These are phyloP conservation scores for Nelumbo lutea DNA, from an alignment of 164 flowering plant species.

Conservation along the genomic window DNA sequence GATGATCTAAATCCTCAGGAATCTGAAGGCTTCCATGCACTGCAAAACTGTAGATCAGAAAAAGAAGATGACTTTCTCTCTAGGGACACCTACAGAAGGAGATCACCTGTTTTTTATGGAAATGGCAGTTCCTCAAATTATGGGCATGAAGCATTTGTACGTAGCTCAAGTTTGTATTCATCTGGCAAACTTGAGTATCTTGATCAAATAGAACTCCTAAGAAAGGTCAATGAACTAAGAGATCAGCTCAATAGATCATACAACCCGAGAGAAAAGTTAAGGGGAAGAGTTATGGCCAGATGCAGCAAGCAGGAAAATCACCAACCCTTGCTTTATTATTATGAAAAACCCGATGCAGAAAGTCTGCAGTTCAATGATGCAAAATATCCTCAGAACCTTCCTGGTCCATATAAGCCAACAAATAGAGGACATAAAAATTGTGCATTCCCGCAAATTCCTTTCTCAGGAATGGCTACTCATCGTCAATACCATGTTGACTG, in stretches of 20 bases:
- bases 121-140: slow-evolving; percentile 32
- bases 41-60: slow-evolving; percentile 23
- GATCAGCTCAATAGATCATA: slow-evolving; percentile 38
- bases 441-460: slow-evolving; percentile 25
- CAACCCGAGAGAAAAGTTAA: slow-evolving; percentile 13
- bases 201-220: slow-evolving; percentile 43
- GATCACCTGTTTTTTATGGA: slow-evolving; percentile 20
- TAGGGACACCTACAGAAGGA: slow-evolving; percentile 19
- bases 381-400: slow-evolving; percentile 17
- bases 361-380: slow-evolving; percentile 11
- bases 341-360: slow-evolving; percentile 15
- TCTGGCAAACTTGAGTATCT: slow-evolving; percentile 19
- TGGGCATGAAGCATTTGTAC: slow-evolving; percentile 20
- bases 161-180: slow-evolving; percentile 16
- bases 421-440: slow-evolving; percentile 22
- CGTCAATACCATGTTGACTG: slow-evolving; percentile 26
- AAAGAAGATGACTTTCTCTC: slow-evolving; percentile 17
- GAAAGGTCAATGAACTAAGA: slow-evolving; percentile 55
- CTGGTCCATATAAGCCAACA: slow-evolving; percentile 21
- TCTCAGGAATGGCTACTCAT: slow-evolving; percentile 37
- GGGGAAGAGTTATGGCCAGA: slow-evolving; percentile 19
- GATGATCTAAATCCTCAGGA: slow-evolving; percentile 4
- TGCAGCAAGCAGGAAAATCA: slow-evolving; percentile 20
- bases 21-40: slow-evolving; percentile 9
- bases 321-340: slow-evolving; percentile 13